Base-by-base conservation (phyloP, 1,284 basidiomycete species). In the Ustilago hordei region DNA sequence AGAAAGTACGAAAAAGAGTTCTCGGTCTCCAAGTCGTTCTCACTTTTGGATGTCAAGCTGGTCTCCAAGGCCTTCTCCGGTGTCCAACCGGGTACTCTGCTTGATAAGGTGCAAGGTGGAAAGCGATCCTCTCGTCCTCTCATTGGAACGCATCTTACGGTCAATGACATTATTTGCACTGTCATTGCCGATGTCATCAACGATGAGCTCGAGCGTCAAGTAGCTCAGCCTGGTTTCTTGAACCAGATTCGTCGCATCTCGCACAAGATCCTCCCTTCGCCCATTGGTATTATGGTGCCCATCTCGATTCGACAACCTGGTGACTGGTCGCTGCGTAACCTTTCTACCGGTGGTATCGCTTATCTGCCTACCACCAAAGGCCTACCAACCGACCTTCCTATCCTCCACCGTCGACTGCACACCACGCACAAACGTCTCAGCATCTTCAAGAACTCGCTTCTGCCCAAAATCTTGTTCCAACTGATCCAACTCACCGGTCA, bases 31-130 rank as follows among this genome's bases (percentile, higher is more conserved):
- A 19, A 47, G 7, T 55, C 62, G 2, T 74, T 82, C 45, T 56
- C 78, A 23, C 64, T 83, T 12, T 50, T 56, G 4, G 83, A 85
- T 12, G 83, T 85, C 71, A 83, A 84, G 76, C 60, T 74, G 13
- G 74, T 85, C 38, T 84, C 84, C 34, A 81, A 78, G 52, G 82
- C 83, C 4, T 85, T 85, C 55, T 82, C 81, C 13, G 84, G 84
- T 31, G 73, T 64, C 2, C 55, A 57, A 50, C 82, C 82, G 3
- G 83, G 84, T 12, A 71, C 74, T 23, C 38, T 68, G 43, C 39
- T 69, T 9, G 81, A 83, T 41, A 65, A 69, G 41, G 50, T 79
- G 34, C 72, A 69, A 8, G 69, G 74, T 12, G 74, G 68, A 4
- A 68, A 63, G 45, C 60, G 65, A 15, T 50, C 56, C 59, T 66